Base-by-base conservation (phyloP, 768 basidiomycete species). In the Tricholoma hemisulphureum region DNA sequence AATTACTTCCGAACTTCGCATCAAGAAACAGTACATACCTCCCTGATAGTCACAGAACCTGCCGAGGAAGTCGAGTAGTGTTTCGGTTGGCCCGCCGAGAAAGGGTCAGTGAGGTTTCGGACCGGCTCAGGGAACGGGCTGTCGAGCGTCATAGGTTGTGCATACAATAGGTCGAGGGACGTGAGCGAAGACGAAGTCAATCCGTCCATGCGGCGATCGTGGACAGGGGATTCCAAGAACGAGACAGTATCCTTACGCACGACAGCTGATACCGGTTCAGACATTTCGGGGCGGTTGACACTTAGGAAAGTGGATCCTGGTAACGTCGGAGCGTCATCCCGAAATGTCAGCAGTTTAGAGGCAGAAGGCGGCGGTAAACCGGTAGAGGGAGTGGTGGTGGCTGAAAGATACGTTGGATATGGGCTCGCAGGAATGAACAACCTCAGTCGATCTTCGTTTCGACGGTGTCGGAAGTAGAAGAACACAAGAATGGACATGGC, bases 41-140 rank as follows among this genome's bases (percentile, higher is more conserved):
- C 26, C 9, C 24, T 29, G 9, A 14, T 2, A 8, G 23, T 23
- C 7, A n/a, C n/a, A n/a, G 51, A 37, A 2, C 16, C 8, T 39
- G 35, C 11, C 5, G 21, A 37, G 10, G 20, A 2, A 24, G 10
- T 20, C 16, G 34, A 41, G 3, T 10, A 21, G 16, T 24, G 21
- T 39, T 23, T 11, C 51, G 11, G 10, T 6, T n/a, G 35, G 16
- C n/a, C 14, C 24, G 35, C 28, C 23, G 52, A 37, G 6, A 53
- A n/a, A 7, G 35, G 23, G 14, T 53, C 14, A 16, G 8, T 26
- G 37, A 23, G 24, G 21, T 43, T 31, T 6, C 6, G 26, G 21
- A 21, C 43, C 18, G 64, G 62, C 29, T 65, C 46, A 11, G 55
- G 61, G n/a, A 65, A 65, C 6, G 65, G 65, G 50, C 63, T 45